Conservation (phyloP, 257 asterid species). For the Hygrophila difformis region DNA sequence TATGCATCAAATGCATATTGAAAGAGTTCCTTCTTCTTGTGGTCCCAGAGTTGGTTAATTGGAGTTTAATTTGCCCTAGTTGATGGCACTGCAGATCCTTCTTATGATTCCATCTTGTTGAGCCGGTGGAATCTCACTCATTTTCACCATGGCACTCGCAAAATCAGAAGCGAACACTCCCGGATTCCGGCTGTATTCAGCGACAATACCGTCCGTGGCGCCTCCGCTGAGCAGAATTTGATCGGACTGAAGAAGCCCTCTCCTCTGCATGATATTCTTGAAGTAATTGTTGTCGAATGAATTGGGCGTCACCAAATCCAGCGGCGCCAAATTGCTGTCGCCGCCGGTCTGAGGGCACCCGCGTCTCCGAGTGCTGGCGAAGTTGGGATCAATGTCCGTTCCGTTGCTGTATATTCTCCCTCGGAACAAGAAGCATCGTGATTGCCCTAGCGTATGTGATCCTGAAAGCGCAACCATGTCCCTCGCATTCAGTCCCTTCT, state of each 20-base stretch:
- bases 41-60: too few relatives aligned
- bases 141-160: conserved; percentile 24
- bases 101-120: conserved; percentile 25
- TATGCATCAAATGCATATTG: too few relatives aligned
- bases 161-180: conserved; percentile 16
- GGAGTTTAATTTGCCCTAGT: too few relatives aligned
- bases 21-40: too few relatives aligned
- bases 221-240: conserved; percentile 24
- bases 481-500: conserved; percentile 21
- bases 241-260: conserved; percentile 31
- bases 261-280: conserved; percentile 21
- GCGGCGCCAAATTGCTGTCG: conserved; percentile 25
- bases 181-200: conserved; percentile 19
- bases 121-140: conserved; percentile 20
- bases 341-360: conserved; percentile 28
- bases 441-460: conserved; percentile 33
- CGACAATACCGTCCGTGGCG: conserved; percentile 21
- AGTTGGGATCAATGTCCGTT: conserved; percentile 26
- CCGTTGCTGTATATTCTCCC: conserved; percentile 28
- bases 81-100: conserved; percentile 21
- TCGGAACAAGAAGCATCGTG: conserved; percentile 25
- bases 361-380: conserved; percentile 23
- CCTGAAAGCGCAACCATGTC: conserved; percentile 49
- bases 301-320: conserved; percentile 25
- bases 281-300: conserved; percentile 24